Evolutionary conservation across 495 filamentous ascomycete species (phyloP), one percentile per base, ranked within the genome.

Genomic region (Chaetomidium leptoderma): DNA sequence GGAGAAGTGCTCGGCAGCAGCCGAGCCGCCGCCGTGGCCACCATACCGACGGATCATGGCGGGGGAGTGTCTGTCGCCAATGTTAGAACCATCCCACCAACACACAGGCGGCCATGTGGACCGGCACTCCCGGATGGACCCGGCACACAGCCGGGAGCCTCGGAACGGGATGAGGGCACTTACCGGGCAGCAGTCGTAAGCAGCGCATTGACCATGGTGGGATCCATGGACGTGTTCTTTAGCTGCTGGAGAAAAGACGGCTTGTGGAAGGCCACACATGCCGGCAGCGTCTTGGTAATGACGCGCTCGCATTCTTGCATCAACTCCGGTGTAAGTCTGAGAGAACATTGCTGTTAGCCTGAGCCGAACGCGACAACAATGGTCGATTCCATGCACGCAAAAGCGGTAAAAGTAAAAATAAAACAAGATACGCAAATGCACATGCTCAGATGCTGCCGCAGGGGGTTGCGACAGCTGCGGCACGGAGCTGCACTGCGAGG

Each of bases 241-340:
- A 79, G 68, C 60, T 78, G 75, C 63, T 76, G 73, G 35, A 79
- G 53, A 53, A 78, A 78, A 6, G 77, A 76, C 44, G 77, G 76
- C 64, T 78, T 78, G 67, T 79, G 77, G 63, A 79, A 79, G 44
- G 76, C 77, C 37, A 79, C 73, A 57, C 75, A 79, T 62, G 77
- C 76, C 45, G 77, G 77, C 46, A 79, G 66, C 14, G 76, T 77
- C 64, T 77, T 78, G 60, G 64, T 68, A 56, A 78, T 74, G 55
- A 79, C 74, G 43, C 75, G 72, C 63, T 79, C 77, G 66, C 74
- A 78, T 68, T 79, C 77, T 53, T 67, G 67, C 55, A 78, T 63
- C 43, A 76, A 61, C 63, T 79, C 77, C 48, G 76, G 75, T 33
- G 72, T 75, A 42, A 79, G 70, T 62, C 77, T 79, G 61, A 58